phyloP scores from a whole-genome alignment of 2,329 filamentous ascomycete species.

The Microsporum audouinii region DNA sequence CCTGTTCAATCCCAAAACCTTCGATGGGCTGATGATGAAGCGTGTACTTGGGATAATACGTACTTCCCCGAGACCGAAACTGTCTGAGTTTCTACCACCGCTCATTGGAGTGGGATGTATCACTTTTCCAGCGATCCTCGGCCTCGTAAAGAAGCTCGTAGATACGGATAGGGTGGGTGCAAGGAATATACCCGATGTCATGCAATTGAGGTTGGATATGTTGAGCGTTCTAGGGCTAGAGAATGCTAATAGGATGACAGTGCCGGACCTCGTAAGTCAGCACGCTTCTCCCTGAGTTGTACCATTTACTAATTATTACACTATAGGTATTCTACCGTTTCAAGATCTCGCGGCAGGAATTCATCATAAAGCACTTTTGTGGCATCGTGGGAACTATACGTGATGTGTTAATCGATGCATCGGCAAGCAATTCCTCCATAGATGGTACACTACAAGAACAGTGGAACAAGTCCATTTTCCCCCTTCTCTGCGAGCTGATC shows the following conservation, averaged over 20 bases:
- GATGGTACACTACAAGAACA: slow-evolving; percentile 8
- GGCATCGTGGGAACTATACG: slow-evolving; percentile 26
- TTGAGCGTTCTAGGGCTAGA: not conserved
- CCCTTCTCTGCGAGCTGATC: slow-evolving; percentile 25
- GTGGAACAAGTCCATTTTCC: slow-evolving; percentile 19
- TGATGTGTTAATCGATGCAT: slow-evolving; percentile 19
- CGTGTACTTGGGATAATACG: slow-evolving; percentile 33
- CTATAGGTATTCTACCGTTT: slow-evolving; percentile 31
- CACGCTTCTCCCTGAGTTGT: not conserved
- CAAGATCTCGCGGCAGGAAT: slow-evolving; percentile 30
- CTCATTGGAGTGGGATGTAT: slow-evolving; percentile 38
- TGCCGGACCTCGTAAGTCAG: slow-evolving; percentile 23
- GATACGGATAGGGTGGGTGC: slow-evolving; percentile 10
- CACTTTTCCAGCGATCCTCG: slow-evolving; percentile 31
- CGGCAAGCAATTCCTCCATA: not conserved
- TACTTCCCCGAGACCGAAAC: slow-evolving; percentile 23
- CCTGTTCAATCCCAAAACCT: slow-evolving; percentile 34
- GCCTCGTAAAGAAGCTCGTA: slow-evolving; percentile 25
- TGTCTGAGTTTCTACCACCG: slow-evolving; percentile 27
- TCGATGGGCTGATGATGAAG: slow-evolving; percentile 33
- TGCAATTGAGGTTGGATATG: slow-evolving; percentile 7
- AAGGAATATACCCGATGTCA: slow-evolving; percentile 9
- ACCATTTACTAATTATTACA: not conserved
- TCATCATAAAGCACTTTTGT: slow-evolving; percentile 25
- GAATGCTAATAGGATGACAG: not conserved